phyloP scores from a whole-genome alignment of 305 asterid species.

The Solanum hybrid region DNA sequence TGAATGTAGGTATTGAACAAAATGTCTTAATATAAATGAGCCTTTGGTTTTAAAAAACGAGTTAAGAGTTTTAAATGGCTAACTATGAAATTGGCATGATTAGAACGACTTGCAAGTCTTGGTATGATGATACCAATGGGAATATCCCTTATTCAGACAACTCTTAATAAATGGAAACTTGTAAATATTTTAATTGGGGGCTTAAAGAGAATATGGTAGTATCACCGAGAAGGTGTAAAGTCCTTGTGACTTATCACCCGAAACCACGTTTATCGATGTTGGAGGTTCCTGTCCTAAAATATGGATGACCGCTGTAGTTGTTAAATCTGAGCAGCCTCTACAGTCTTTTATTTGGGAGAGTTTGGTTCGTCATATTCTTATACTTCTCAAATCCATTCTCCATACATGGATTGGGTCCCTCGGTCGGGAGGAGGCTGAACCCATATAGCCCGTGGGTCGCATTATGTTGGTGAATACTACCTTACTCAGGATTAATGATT shows the following conservation, averaged over 20 bases:
- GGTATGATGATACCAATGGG: neutral
- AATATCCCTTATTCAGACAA: neutral
- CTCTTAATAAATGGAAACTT: neutral
- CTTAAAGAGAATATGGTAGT: neutral
- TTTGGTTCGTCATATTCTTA: neutral
- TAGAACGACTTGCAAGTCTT: neutral
- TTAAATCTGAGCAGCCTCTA: neutral
- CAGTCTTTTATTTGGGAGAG: neutral
- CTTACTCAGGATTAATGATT: neutral
- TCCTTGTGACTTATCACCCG: neutral
- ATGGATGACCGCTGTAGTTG: neutral
- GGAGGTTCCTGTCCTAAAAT: neutral
- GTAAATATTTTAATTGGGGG: neutral
- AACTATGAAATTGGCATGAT: neutral
- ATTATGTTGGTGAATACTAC: neutral
- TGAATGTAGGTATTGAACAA: too few relatives aligned
- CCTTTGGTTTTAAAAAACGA: too few relatives aligned
- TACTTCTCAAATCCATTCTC: too few relatives aligned
- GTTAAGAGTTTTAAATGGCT: neutral
- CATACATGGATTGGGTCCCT: neutral
- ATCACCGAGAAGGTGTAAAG: neutral
- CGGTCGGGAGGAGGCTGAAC: accelerated
- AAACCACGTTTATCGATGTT: neutral
- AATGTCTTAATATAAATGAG: too few relatives aligned
- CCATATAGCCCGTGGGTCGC: neutral